These are phyloP conservation scores for Populus hybrid DNA, from an alignment of 441 rosid genomes.

Conservation along the genomic window DNA sequence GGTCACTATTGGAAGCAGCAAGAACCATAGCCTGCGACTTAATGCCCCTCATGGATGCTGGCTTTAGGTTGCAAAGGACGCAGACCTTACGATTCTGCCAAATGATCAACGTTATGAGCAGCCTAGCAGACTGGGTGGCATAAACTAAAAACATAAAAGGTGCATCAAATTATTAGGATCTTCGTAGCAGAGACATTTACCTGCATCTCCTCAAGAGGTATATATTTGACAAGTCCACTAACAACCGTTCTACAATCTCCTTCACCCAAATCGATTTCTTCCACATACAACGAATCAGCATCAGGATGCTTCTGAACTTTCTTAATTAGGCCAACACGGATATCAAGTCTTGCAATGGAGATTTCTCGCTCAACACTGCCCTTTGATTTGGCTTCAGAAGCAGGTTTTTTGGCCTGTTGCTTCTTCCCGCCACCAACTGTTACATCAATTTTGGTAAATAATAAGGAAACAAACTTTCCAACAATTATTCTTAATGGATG, in stretches of 20 bases:
- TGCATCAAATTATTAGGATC: neutral
- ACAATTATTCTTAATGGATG: neutral
- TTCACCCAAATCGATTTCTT: slow-evolving; percentile 93
- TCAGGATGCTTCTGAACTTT: slow-evolving; percentile 89
- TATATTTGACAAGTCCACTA: slow-evolving; percentile 89
- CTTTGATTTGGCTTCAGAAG: slow-evolving; percentile 49
- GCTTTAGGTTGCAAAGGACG: slow-evolving; percentile 91
- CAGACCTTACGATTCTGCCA: slow-evolving; percentile 91
- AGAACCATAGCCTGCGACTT: slow-evolving; percentile 98
- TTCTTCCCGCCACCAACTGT: slow-evolving; percentile 43
- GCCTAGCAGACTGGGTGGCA: neutral
- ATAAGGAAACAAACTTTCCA: neutral
- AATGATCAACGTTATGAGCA: slow-evolving; percentile 1
- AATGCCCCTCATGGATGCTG: slow-evolving; percentile 84
- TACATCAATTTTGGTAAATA: neutral
- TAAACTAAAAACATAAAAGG: neutral
- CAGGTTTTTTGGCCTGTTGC: slow-evolving; percentile 51
- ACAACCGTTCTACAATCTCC: slow-evolving; percentile 74
- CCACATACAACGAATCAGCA: slow-evolving; percentile 87
- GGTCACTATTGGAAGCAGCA: slow-evolving; percentile 75
- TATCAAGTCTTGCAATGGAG: slow-evolving; percentile 82
- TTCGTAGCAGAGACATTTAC: slow-evolving; percentile 33
- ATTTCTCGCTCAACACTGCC: slow-evolving; percentile 59
- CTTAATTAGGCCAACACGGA: slow-evolving; percentile 80
- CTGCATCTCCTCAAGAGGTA: slow-evolving; percentile 95